A percentile compares a stretch with the other conserved stretches of the same genome.
Conservation (phyloP, 148 eudicot species). For the Cornus florida region DNA sequence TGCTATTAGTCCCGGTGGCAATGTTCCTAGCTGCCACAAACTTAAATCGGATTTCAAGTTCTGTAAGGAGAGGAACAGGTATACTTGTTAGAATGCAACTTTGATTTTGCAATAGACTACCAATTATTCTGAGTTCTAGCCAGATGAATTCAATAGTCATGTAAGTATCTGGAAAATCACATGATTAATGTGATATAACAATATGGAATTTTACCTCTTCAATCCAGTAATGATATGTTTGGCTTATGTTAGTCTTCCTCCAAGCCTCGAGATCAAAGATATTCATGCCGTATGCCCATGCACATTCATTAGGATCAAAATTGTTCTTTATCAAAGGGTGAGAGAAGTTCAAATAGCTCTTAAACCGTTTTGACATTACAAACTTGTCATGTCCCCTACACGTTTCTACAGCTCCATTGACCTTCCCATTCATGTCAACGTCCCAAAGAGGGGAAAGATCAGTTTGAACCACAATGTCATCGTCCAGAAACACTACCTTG, state of each 20-base stretch:
- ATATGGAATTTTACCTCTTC: constrained; percentile 46
- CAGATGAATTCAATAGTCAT: too few relatives aligned
- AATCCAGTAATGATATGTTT: constrained; percentile 80
- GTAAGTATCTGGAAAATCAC: too few relatives aligned
- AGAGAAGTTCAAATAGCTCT: constrained; percentile 80
- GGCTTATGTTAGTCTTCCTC: constrained; percentile 78
- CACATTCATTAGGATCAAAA: constrained; percentile 79
- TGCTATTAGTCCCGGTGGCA: constrained; percentile 95
- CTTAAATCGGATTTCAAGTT: constrained; percentile 89
- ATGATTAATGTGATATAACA: neutral
- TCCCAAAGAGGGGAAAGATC: constrained; percentile 86
- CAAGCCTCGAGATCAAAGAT: constrained; percentile 81
- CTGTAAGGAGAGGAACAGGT: constrained; percentile 34
- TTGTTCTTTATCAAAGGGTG: constrained; percentile 69
- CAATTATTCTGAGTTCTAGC: neutral
- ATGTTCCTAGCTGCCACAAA: constrained; percentile 94
- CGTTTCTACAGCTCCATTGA: constrained; percentile 88
- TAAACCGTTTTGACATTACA: constrained; percentile 83
- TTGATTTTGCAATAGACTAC: neutral
- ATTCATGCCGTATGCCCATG: constrained; percentile 99
- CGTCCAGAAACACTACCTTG: constrained; percentile 84
- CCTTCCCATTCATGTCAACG: constrained; percentile 82
- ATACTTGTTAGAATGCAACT: neutral
- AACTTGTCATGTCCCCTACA: constrained; percentile 80
- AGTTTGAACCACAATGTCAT: constrained; percentile 84